Evolutionary conservation across 2,329 filamentous ascomycete genomes (phyloP).

Genomic region (Daldinia sp.): DNA sequence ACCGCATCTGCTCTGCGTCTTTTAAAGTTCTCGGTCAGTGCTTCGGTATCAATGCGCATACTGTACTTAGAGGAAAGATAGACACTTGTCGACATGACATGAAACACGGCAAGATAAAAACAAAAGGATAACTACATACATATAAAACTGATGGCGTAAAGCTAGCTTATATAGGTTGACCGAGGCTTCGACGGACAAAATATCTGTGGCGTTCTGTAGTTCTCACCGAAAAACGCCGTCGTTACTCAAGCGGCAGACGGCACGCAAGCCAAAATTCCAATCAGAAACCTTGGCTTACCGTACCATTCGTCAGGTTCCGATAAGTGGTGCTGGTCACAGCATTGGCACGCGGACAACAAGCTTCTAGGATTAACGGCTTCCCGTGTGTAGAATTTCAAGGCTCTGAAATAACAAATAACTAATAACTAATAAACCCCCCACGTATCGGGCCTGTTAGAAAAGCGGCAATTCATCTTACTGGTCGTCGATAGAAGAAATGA

Average conservation of each 20-base stretch:
- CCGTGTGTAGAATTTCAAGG: not conserved
- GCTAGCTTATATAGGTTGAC: conserved; percentile 5
- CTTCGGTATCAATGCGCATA: conserved; percentile 14
- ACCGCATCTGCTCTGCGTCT: conserved; percentile 8
- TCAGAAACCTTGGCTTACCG: conserved; percentile 5
- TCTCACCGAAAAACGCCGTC: not conserved
- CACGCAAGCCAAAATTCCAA: conserved; percentile 9
- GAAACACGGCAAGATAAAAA: not conserved
- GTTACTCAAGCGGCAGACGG: conserved; percentile 10
- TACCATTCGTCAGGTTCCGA: conserved; percentile 21
- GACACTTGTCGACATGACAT: not conserved
- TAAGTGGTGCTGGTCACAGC: conserved; percentile 16
- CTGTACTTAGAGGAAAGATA: not conserved
- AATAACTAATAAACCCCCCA: not conserved
- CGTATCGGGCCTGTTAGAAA: conserved; percentile 8
- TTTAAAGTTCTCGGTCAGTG: conserved; percentile 8
- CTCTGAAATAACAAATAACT: not conserved
- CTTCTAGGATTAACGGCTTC: not conserved
- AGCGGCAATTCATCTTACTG: conserved; percentile 6
- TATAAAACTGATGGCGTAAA: not conserved
- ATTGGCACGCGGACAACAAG: conserved; percentile 16
- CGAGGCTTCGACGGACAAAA: not conserved
- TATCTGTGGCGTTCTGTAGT: not conserved
- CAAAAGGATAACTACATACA: not conserved
- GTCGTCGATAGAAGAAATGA: not conserved